Evolutionary conservation across 2,329 filamentous ascomycete species (phyloP), one percentile per base, ranked within the genome.

Genomic region (Hypocrella siamensis): DNA sequence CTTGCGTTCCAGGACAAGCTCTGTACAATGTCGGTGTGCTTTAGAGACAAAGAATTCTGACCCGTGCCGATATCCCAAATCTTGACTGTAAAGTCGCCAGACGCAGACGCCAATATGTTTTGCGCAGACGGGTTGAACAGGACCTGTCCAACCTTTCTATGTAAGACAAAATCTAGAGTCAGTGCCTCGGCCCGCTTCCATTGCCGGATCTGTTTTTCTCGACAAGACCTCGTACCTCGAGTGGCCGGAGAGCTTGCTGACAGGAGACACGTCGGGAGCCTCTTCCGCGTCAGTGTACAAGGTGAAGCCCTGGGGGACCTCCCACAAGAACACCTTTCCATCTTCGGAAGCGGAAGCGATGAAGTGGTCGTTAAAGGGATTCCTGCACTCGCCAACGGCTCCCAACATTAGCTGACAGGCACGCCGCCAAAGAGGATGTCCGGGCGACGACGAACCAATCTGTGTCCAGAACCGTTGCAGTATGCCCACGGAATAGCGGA

Each of bases 111-210:
- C 31, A 98, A 79, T 44, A 98, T 79, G 57, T 92, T 93, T 52
- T 93, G 85, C 47, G 90, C 90, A 26, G 88, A 76, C 31, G 90
- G 86, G 62, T 98, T 96, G 70, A 96, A 98, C 33, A 94, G 73
- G 43, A 98, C 88, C 57, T 98, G 90, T 38, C 90, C 90, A 41
- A 98, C 84, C 61, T 98, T 98, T 58, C 88, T 92, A 53, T 33
- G 17, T 5, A 25, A 12, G 11, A 19, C 27, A 21, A 26, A 14
- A 26, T 7, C 25, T 14, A n/a, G n/a, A n/a, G n/a, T n/a, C n/a
- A n/a, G n/a, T n/a, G n/a, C n/a, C n/a, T n/a, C n/a, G n/a, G n/a
- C n/a, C n/a, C n/a, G n/a, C n/a, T n/a, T n/a, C n/a, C n/a, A n/a
- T n/a, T n/a, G n/a, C n/a, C n/a, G n/a, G n/a, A n/a, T n/a, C n/a